phyloP scores from a whole-genome alignment of 192 early-diverging fungal species.

The Coemansia sp. region DNA sequence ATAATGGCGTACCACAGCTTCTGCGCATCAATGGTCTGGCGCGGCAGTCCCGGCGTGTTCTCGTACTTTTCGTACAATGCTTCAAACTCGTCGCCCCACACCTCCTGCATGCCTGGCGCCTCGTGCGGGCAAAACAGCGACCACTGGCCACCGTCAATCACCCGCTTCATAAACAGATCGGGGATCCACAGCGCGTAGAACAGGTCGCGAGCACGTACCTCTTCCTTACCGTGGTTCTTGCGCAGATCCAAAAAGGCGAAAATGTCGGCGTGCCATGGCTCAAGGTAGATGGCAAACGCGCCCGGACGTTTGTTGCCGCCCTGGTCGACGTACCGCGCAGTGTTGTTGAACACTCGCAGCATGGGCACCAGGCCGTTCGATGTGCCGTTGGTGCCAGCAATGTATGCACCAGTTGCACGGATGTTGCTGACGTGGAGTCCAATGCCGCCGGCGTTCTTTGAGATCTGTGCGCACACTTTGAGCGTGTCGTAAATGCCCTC shows the following conservation, averaged over 20 bases:
- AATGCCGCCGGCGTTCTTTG: conserved; percentile 96
- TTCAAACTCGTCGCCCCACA: conserved; percentile 93
- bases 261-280: conserved; percentile 98
- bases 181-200: conserved; percentile 98
- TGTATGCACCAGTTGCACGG: conserved; percentile 90
- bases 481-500: conserved; percentile 98
- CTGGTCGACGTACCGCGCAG: conserved; percentile 98
- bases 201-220: conserved; percentile 92
- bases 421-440: conserved; percentile 98
- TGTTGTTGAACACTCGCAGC: conserved; percentile 98
- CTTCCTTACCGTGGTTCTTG: conserved; percentile 99
- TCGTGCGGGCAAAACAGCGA: conserved; percentile 93
- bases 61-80: conserved; percentile 84
- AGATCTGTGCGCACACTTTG: conserved; percentile 96
- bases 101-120: conserved; percentile 83
- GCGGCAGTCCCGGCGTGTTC: conserved; percentile 68
- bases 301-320: conserved; percentile 98
- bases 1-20: conserved; percentile 97
- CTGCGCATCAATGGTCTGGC: conserved; percentile 93
- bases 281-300: conserved; percentile 97
- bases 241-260: conserved; percentile 95
- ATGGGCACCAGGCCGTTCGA: conserved; percentile 97
- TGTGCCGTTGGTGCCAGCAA: conserved; percentile 95
- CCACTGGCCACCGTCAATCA: conserved; percentile 93
- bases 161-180: conserved; percentile 96